Base-by-base conservation (phyloP, 306 rosid species). In the Quercus agrifolia region DNA sequence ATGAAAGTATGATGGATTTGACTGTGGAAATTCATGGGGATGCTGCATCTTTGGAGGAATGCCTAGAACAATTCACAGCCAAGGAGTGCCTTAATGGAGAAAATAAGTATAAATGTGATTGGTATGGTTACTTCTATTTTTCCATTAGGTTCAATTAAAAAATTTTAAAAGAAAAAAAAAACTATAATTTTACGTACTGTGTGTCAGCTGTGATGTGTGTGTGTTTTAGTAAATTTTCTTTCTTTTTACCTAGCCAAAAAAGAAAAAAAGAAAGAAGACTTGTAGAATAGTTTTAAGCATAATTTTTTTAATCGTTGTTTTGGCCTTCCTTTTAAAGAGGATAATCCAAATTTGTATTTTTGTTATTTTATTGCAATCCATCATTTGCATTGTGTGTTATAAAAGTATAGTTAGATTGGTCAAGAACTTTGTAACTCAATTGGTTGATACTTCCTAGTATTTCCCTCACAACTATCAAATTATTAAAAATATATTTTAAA, bases 1-100 rank as follows among this genome's bases (percentile, higher is more conserved):
- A 88, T 77, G 99, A 96, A 80, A 89, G 85, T 87, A 96, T 96
- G 99, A 91, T 96, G 99, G 99, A 96, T 85, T 88, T 96, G 83
- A 91, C 98, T 17, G 99, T 96, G 74, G 99, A 96, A 81, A 96
- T 96, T 82, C 98, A 96, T 41, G 99, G 99, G 73, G 94, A 93
- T 83, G 98, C 97, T 81, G 86, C 87, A 73, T 96, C 96, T 61
- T 84, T 96, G 81, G 98, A 93, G 88, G 96, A 93, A 86, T 96
- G 99, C 87, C 94, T 96, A 38, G 91, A 91, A 74, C 99, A 93
- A 83, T 96, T 93, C 83, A 96, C 99, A 18, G 88, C 31, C 82
- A 83, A 81, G 84, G 99, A 96, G 84, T 85, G 89, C 76, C 98
- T 96, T 81, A 89, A 95, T 57, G 99, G 98, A 23, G 99, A 95